Percentiles rank a stretch among this genome's conserved stretches.
Conservation (phyloP, 495 filamentous ascomycete species). For the Alectoria sarmentosa region DNA sequence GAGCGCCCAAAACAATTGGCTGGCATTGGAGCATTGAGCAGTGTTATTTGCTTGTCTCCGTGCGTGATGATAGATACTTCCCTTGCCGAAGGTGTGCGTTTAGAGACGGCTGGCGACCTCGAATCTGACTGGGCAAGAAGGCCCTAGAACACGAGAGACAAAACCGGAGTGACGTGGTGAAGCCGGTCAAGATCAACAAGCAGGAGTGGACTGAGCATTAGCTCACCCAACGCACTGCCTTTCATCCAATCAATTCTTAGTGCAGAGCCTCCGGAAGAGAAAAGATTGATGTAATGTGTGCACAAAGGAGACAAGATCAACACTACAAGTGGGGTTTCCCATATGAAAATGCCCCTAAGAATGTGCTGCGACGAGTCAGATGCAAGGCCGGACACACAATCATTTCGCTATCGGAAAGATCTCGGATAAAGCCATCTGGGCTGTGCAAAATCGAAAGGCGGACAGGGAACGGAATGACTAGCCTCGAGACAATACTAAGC, state of each 20-base stretch:
- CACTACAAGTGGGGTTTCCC: conserved; percentile 7
- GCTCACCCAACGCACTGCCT: conserved; percentile 10
- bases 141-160: neutral
- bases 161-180: neutral
- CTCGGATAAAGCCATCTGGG: conserved; percentile 18
- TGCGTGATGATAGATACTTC: neutral
- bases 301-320: conserved; percentile 20
- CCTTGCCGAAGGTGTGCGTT: conserved; percentile 4
- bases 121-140: conserved; percentile 1
- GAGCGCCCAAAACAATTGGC: conserved; percentile 1
- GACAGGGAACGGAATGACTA: conserved; percentile 11
- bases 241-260: conserved; percentile 13
- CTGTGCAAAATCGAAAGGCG: conserved; percentile 18
- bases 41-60: neutral
- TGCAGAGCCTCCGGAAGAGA: conserved; percentile 13
- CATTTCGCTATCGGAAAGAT: neutral
- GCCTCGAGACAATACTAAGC: conserved; percentile 11
- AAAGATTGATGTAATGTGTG: conserved; percentile 11
- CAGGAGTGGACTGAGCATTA: neutral
- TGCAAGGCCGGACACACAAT: conserved; percentile 12
- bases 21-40: neutral
- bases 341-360: neutral
- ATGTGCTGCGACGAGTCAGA: conserved; percentile 15
- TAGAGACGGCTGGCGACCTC: neutral
- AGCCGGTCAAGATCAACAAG: conserved; percentile 13